Percentiles rank a stretch among this genome's conserved stretches.
Conservation (phyloP, 331 rosid species). For the Quercus tomentella region DNA sequence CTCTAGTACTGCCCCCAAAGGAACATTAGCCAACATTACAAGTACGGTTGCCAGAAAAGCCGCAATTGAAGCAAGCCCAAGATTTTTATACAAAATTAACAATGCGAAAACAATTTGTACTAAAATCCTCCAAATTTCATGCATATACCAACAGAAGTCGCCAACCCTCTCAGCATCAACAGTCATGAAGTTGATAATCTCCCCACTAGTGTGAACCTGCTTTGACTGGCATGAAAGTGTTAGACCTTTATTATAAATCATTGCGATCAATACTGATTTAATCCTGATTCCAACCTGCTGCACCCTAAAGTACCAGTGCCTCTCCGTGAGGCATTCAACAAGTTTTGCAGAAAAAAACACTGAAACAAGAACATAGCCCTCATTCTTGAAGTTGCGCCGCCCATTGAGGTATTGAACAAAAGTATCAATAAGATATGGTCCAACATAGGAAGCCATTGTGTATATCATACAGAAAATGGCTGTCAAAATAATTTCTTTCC, state of each 20-base stretch:
- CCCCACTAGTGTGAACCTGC: constrained; percentile 67
- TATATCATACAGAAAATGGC: constrained; percentile 30
- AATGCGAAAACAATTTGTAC: constrained; percentile 62
- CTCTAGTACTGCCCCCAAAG: constrained; percentile 63
- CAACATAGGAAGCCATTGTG: constrained; percentile 67
- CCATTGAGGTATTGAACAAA: constrained; percentile 86
- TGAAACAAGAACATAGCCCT: constrained; percentile 58
- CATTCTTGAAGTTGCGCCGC: constrained; percentile 37
- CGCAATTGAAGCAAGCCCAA: constrained; percentile 66
- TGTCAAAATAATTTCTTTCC: constrained; percentile 65
- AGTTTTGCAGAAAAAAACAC: constrained; percentile 68
- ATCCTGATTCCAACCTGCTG: constrained; percentile 62
- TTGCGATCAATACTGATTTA: constrained; percentile 45
- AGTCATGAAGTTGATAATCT: constrained; percentile 78
- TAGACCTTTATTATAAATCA: constrained; percentile 59
- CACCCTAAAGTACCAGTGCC: constrained; percentile 62
- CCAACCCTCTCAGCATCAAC: constrained; percentile 86
- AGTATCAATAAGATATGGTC: constrained; percentile 73
- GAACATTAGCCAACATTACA: constrained; percentile 66
- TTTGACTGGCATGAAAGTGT: constrained; percentile 68
- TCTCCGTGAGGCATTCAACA: constrained; percentile 49
- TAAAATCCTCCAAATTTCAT: constrained; percentile 63
- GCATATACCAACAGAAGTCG: constrained; percentile 68
- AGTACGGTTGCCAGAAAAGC: constrained; percentile 58
- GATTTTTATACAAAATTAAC: constrained; percentile 63